Evolutionary conservation across 192 early-diverging fungal species (phyloP), one percentile per base, ranked within the genome.

Genomic region (Linnemannia exigua): DNA sequence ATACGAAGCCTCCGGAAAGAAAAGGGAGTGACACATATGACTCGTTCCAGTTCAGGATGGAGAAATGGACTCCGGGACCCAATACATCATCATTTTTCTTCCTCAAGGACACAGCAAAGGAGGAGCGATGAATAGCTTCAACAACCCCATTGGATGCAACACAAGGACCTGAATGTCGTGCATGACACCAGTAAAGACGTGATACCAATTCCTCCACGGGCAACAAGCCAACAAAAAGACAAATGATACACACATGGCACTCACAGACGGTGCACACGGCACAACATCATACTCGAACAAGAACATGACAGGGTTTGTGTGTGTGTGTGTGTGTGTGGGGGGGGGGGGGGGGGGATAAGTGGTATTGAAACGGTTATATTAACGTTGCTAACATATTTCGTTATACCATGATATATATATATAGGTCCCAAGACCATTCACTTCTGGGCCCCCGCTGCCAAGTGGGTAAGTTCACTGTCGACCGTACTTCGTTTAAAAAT

Each of bases 401-500:
- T 61, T 31, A 37, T 77, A 15, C 31, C 12, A 94, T 89, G 91
- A 92, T 76, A 91, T n/a, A n/a, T n/a, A n/a, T n/a, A 91, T 70
- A 3, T 83, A 95, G 97, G 97, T 73, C 98, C 98, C 79, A 98
- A 98, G 90, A 99, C 98, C 66, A 94, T 99, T 81, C 96, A 97
- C 89, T 99, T 99, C 87, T 99, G 98, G 98, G 98, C 97, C 1
- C 98, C 98, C 70, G 89, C 93, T 70, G 93, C 92, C 90, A 97
- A 97, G 95, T 97, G 96, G 96, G 95, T 95, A 91, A 72, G 87
- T 84, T 36, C 36, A 3, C 0, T 75, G 61, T 2, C n/a, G n/a
- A n/a, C n/a, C n/a, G 33, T 19, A 31, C 22, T 33, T 67, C 36
- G 58, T 3, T 75, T 51, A 3, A 44, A 44, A 9, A 44, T 44